phyloP scores from a whole-genome alignment of 768 basidiomycete species.

The Plicaturopsis crispa region DNA sequence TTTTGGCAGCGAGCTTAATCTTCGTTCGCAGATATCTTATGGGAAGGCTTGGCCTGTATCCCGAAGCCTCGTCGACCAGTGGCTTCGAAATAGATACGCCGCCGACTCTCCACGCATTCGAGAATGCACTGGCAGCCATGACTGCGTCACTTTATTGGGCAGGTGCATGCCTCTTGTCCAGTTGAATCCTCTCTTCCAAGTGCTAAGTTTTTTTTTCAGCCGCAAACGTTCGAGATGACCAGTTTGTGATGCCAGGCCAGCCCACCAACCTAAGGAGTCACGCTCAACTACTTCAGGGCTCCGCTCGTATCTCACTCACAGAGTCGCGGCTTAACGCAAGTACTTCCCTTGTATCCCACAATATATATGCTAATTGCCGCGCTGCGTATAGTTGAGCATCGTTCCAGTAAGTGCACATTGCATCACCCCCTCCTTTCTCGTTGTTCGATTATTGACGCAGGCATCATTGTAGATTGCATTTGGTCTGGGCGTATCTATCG shows the following conservation, averaged over 20 bases:
- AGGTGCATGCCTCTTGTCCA: background rate
- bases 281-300: background rate
- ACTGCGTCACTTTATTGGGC: conserved; percentile 7
- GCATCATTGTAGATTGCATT: conserved; percentile 3
- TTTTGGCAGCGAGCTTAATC: too few relatives aligned
- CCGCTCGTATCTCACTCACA: background rate
- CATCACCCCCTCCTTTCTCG: background rate
- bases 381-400: conserved; percentile 2
- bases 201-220: background rate
- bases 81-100: too few relatives aligned
- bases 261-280: background rate
- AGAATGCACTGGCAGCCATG: conserved; percentile 6
- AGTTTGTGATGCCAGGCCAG: background rate
- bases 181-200: background rate
- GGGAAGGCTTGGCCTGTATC: background rate
- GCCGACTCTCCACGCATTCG: conserved; percentile 6
- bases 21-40: background rate
- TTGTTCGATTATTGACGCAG: background rate
- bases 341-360: background rate
- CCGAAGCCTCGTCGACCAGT: too few relatives aligned
- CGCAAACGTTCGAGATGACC: too few relatives aligned
- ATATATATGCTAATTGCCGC: background rate
- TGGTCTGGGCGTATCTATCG: conserved; percentile 1
- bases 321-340: conserved; percentile 4
- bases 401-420: background rate